Evolutionary conservation across 148 eudicot species (phyloP), one percentile per base, ranked within the genome.

Genomic region (Rhododendron williamsianum): DNA sequence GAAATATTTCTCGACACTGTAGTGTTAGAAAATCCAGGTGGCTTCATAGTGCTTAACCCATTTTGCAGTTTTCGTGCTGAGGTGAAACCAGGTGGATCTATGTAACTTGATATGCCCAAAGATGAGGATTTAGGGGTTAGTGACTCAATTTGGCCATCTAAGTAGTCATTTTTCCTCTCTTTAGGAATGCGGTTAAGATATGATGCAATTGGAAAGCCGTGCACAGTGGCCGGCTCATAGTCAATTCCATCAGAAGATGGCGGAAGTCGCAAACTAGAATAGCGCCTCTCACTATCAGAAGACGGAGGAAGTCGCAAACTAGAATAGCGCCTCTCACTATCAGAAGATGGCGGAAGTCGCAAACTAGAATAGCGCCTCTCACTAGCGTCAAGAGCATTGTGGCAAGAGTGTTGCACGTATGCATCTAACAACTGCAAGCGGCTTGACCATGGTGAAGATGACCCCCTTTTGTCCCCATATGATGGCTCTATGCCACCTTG

Each of bases 151-250:
- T 92, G 90, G 23, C 90, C 89, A 78, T 86, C 90, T 33, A 87
- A 76, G 87, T 87, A 91, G 82, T 88, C 94, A 83, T 89, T 84
- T 80, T 72, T 67, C 63, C 87, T 88, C 84, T 91, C 97, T 88
- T 88, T 92, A 65, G 92, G 89, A 83, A 91, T 81, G 78, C 88
- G 92, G 83, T 89, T 89, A 23, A 91, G 80, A 87, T 92, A 91
- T 49, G 95, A 89, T 4, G 93, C 87, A 81, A 93, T 4, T 43
- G 93, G 91, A 90, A 93, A 93, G 56, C 99, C 96, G 87, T 95
- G 98, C 52, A 97, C 84, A 45, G 99, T 95, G 78, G 94, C 94
- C 30, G 99, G 99, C 80, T 94, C 96, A 87, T 91, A 90, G 67
- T 92, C 95, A 58, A 72, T 90, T 82, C 89, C 90, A 78, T 85